Base-by-base conservation (phyloP, 1,284 basidiomycete species). In the Cryptococcus sp. region DNA sequence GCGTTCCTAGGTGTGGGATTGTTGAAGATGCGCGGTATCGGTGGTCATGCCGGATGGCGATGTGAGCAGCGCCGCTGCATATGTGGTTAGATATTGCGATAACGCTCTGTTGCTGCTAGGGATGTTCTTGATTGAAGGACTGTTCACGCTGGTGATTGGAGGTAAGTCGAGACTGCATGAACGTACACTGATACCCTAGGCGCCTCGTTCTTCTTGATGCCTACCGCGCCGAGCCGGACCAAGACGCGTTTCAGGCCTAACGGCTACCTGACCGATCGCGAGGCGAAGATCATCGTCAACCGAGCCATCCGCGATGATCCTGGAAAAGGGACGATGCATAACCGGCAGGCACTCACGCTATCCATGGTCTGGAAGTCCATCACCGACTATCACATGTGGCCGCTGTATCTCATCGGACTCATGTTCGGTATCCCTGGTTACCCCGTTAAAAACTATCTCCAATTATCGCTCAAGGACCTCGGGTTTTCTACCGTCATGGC, bases 171-270 rank as follows among this genome's bases (percentile, higher is more conserved):
- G 25, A 31, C 46, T 40, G 44, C 25, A 3, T 3, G 38, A 8
- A 10, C 22, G 25, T 27, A 7, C 35, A 58, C 72, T 23, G 52
- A 47, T 46, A 80, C 89, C 56, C 87, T 87, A 0, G 46, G 88
- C n/a, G 69, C 78, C 0, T 84, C 85, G 0, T 89, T 86, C 80
- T 85, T 87, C 78, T 80, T 81, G 64, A 87, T 89, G 87, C 87
- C 87, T 0, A 82, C 85, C 13, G 82, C 83, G 3, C 87, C 87
- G 0, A 87, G 86, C 0, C 85, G 87, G 68, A 88, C 87, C 0
- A 86, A 83, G 64, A 75, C 83, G 0, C 85, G 86, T 84, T 88
- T 83, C 77, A 76, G 86, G 25, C 61, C 62, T 17, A 70, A 73
- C 10, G 87, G 87, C 0, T 90, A 88, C 87, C 89, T 90, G 63